These are phyloP conservation scores for Colletotrichum simmondsii DNA, from an alignment of 2,329 filamentous ascomycete genomes.

Conservation along the genomic window DNA sequence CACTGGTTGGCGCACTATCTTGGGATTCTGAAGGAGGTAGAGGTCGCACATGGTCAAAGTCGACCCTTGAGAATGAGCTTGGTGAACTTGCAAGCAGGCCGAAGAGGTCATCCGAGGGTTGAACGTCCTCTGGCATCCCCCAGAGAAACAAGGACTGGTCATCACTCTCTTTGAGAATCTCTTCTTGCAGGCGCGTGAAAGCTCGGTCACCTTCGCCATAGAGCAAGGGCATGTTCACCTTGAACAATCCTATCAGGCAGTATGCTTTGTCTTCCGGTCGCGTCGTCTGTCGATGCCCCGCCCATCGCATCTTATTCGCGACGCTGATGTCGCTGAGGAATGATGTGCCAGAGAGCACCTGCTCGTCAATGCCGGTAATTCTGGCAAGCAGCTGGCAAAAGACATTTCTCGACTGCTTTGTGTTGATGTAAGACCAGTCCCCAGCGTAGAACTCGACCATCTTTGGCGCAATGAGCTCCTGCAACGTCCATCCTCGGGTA, in stretches of 20 bases:
- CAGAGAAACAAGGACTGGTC: conserved; percentile 27
- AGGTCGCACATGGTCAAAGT: not conserved
- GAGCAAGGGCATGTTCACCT: conserved; percentile 40
- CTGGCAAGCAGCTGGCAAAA: not conserved
- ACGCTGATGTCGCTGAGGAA: conserved; percentile 36
- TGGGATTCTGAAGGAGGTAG: not conserved
- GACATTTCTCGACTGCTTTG: not conserved
- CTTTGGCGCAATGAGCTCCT: conserved; percentile 11
- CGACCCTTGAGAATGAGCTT: not conserved
- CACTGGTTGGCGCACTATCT: not conserved
- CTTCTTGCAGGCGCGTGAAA: conserved; percentile 36
- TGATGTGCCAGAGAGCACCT: not conserved
- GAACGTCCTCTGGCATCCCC: not conserved
- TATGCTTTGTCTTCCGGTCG: conserved; percentile 41
- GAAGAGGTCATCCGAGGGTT: not conserved
- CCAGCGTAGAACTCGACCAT: conserved; percentile 7
- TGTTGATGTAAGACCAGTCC: conserved; percentile 2
- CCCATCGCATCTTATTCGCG: conserved; percentile 44
- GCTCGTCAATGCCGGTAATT: conserved; percentile 4
- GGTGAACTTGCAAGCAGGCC: not conserved
- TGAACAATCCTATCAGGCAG: conserved; percentile 42
- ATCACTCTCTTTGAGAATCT: conserved; percentile 13
- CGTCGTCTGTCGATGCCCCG: conserved; percentile 37
- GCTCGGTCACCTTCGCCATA: conserved; percentile 41
- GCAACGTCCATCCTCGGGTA: conserved; percentile 11